phyloP scores from a whole-genome alignment of 768 basidiomycete genomes.

The Multifurca ochricompacta region DNA sequence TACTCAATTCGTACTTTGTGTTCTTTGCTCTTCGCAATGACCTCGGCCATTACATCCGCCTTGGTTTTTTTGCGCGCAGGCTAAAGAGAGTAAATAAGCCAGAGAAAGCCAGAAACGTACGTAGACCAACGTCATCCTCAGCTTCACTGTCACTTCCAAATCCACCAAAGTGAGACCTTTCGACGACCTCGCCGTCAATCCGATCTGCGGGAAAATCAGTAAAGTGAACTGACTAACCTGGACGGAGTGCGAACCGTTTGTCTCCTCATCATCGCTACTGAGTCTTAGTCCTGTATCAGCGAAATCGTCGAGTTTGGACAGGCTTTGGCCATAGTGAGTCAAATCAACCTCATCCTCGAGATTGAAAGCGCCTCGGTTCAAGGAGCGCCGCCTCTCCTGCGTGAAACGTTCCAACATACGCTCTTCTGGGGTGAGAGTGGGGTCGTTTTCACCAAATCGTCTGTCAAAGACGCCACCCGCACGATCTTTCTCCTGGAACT shows the following conservation, averaged over 20 bases:
- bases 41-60: slow-evolving; percentile 95
- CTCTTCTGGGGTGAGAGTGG: slow-evolving; percentile 89
- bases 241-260: slow-evolving; percentile 28
- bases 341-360: slow-evolving; percentile 88
- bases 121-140: slow-evolving; percentile 32
- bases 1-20: slow-evolving; percentile 59
- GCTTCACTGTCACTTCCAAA: slow-evolving; percentile 65
- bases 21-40: slow-evolving; percentile 94
- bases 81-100: slow-evolving; percentile 31
- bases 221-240: not conserved
- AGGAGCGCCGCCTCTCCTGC: slow-evolving; percentile 71
- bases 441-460: slow-evolving; percentile 93
- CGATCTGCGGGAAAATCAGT: slow-evolving; percentile 38
- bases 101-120: not conserved
- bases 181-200: slow-evolving; percentile 60
- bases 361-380: slow-evolving; percentile 76
- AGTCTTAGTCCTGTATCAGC: slow-evolving; percentile 58
- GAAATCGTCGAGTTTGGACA: slow-evolving; percentile 81
- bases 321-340: slow-evolving; percentile 85
- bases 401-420: slow-evolving; percentile 97
- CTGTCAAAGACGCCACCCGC: slow-evolving; percentile 88
- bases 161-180: slow-evolving; percentile 75
- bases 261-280: slow-evolving; percentile 50
- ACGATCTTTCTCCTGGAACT: slow-evolving; percentile 72
- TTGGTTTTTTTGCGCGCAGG: slow-evolving; percentile 83